Base-by-base conservation (phyloP, 1,284 basidiomycete genomes). In the Rhizopogon hawkerae region DNA sequence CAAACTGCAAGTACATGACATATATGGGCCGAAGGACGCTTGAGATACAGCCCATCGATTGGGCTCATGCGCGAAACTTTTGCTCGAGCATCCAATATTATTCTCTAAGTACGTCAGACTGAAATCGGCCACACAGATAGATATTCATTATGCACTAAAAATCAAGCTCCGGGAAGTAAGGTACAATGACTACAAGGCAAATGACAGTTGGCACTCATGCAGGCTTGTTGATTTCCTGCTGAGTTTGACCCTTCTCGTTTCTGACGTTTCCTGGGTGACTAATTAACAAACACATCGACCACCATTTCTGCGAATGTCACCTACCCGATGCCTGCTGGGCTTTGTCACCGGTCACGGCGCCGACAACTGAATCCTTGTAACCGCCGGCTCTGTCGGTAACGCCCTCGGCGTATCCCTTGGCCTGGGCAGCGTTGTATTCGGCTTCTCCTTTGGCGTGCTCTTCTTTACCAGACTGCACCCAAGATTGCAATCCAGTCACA, bases 401-500 rank as follows among this genome's bases (percentile, higher is more conserved):
- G 35, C 85, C 85, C 56, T 87, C 76, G 13, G 67, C 76, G 53
- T 71, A 79, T 4, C 74, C 77, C 57, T 81, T 66, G 7, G 72
- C 71, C 55, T 79, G 74, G 0, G 78, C 78, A 21, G 74, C 74
- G 14, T 75, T 75, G 60, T 74, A 71, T 57, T 83, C 79, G 8
- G 71, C 71, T 63, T 88, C 85, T 46, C 85, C 85, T 48, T 71
- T 63, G 37, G 72, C 70, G 60, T 86, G 85, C 59, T 85, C 81
- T 53, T 87, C 71, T 56, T 78, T 78, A 14, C 85, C 84, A 31
- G 78, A 68, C 53, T 74, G 63, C 58, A 71, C 56, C 79, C 76
- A 80, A 1, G 68, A 60, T 46, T 66, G 54, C 6, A 68, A 60
- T 16, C 78, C 78, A 36, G 70, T 73, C 46, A 73, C 23, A 55